phyloP scores from a whole-genome alignment of 495 filamentous ascomycete species.

The Hypoxylon lienhwacheense region DNA sequence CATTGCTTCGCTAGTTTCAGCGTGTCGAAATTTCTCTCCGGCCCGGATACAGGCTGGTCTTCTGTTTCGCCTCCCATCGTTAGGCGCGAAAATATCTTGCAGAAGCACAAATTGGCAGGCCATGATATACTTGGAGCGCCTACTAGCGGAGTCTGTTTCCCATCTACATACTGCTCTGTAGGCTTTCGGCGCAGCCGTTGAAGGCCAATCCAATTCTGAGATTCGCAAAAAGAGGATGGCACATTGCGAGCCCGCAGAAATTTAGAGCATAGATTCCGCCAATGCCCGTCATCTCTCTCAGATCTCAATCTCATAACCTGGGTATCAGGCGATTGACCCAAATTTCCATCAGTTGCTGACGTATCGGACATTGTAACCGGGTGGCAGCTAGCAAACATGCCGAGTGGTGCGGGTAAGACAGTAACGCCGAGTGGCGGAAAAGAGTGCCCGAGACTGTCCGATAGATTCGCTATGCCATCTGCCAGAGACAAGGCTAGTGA shows the following conservation, averaged over 20 bases:
- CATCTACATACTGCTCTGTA: conserved; percentile 46
- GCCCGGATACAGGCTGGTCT: conserved; percentile 14
- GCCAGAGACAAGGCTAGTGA: conserved; percentile 45
- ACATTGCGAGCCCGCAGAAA: conserved; percentile 49
- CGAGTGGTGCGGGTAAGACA: conserved; percentile 50
- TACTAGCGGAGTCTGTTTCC: conserved; percentile 44
- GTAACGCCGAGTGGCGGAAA: conserved; percentile 42
- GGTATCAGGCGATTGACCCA: conserved; percentile 52
- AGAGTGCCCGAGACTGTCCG: conserved; percentile 40
- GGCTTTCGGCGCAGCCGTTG: conserved; percentile 42
- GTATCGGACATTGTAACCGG: conserved; percentile 30
- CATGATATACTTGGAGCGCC: conserved; percentile 47
- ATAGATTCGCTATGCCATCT: conserved; percentile 44
- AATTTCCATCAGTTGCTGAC: conserved; percentile 27
- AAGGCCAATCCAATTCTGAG: conserved; percentile 33
- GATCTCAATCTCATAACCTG: conserved; percentile 43
- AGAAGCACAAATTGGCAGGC: conserved; percentile 56
- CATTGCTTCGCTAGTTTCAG: conserved; percentile 70
- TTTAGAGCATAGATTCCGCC: conserved; percentile 46
- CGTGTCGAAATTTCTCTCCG: conserved; percentile 55
- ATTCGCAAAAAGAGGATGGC: conserved; percentile 35
- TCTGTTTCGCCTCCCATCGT: conserved; percentile 28
- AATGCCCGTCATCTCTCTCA: conserved; percentile 45
- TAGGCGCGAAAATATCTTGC: conserved; percentile 39
- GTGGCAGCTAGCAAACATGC: conserved; percentile 49